phyloP scores from a whole-genome alignment of 2,329 filamentous ascomycete genomes.

The Neonectria sp. region DNA sequence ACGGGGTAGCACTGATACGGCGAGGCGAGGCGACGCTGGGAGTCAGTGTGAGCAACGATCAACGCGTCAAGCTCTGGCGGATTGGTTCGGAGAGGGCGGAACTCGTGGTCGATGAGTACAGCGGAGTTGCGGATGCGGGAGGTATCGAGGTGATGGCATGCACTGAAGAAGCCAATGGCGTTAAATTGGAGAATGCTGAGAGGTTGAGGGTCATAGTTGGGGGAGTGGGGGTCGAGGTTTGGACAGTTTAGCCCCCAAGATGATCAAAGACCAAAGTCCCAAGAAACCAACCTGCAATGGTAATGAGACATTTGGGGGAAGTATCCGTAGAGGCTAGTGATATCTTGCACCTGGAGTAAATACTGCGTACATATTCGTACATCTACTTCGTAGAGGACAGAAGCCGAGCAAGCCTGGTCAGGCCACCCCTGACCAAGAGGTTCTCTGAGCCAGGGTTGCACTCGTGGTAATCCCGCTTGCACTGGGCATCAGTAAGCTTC shows the following conservation, averaged over 20 bases:
- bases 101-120: conserved; percentile 67
- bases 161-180: not conserved
- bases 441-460: not conserved
- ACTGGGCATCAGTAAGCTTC: not conserved
- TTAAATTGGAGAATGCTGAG: not conserved
- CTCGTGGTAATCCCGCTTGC: not conserved
- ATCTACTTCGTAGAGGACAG: not conserved
- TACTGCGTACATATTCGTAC: not conserved
- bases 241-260: conserved; percentile 30
- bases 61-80: conserved; percentile 71
- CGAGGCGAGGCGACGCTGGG: conserved; percentile 46
- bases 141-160: conserved; percentile 60
- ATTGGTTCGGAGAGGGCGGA: conserved; percentile 52
- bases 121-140: conserved; percentile 73
- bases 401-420: not conserved
- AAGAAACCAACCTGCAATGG: not conserved
- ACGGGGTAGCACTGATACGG: conserved; percentile 63
- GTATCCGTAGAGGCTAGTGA: not conserved
- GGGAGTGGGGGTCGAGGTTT: conserved; percentile 45
- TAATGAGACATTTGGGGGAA: not conserved
- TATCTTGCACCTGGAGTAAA: not conserved
- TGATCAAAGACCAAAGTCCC: not conserved
- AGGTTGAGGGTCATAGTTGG: conserved; percentile 39
- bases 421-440: not conserved
- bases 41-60: conserved; percentile 72